Base-by-base conservation (phyloP, 2,329 filamentous ascomycete genomes). In the Beauveria varroae region DNA sequence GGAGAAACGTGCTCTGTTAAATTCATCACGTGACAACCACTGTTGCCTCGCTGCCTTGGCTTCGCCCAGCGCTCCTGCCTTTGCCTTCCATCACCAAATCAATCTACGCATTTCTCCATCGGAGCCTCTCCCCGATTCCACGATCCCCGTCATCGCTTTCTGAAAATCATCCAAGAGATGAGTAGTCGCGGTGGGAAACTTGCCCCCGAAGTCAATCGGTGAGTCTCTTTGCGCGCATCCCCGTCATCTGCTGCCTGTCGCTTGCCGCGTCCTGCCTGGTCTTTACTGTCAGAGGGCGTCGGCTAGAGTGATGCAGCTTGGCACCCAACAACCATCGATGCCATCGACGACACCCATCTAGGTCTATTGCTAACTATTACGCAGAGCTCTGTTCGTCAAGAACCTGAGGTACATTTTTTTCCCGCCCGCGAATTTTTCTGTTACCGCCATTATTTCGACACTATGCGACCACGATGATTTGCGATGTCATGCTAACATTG, bases 131-230 rank as follows among this genome's bases (percentile, higher is more conserved):
- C 51, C 43, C 61, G 41, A 58, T 53, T 51, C 53, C 50, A 59
- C 46, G 40, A 62, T 37, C 44, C 60, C 55, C 54, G 51, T 52
- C 57, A 55, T 60, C 62, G 57, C 59, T 59, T 52, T 61, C 54
- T 47, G 56, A 63, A 56, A 69, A 73, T 70, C 72, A 74, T 72
- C 73, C 83, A 86, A 92, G 89, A 86, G 87, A 96, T 96, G 91
- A 96, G 88, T 91, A 96, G 88, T 91, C 89, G 91, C 81, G 87
- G 86, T 82, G 89, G 88, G 81, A 98, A 97, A 86, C 89, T 98
- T 85, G 93, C 93, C 81, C 93, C 95, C 80, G 95, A 99, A 90
- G 93, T 97, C 82, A 98, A 98, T 84, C 89, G 92, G 92, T 96
- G 64, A 71, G 70, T 70, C 58, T 57, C 63, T 50, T 16, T n/a